Evolutionary conservation across 306 rosid genomes (phyloP).

Genomic region (Clitoria ternatea): DNA sequence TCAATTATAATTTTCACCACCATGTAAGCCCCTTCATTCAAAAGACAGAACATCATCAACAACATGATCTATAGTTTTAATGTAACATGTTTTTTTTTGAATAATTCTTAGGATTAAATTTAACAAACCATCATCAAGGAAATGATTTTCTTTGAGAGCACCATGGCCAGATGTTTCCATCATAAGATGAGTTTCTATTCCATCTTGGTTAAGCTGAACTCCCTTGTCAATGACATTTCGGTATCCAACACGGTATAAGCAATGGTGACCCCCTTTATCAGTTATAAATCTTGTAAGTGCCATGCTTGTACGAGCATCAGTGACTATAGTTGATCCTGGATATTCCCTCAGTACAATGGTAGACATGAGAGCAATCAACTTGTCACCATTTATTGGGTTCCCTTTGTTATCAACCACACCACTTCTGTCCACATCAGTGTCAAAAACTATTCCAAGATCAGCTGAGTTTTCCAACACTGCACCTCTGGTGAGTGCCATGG

Average conservation of each 20-base stretch:
- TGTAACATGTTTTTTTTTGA: not conserved
- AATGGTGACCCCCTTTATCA: constrained; percentile 69
- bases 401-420: constrained; percentile 75
- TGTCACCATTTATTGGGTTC: constrained; percentile 78
- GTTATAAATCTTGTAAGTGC: constrained; percentile 65
- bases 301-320: constrained; percentile 83
- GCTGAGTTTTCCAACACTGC: constrained; percentile 62
- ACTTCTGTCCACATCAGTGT: constrained; percentile 86
- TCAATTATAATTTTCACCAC: constrained; percentile 83
- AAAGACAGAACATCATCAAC: not conserved
- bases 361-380: constrained; percentile 79
- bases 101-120: no score
- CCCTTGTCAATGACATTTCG: constrained; percentile 87
- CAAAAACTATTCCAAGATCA: constrained; percentile 83
- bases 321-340: constrained; percentile 74
- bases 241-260: constrained; percentile 81
- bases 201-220: constrained; percentile 58
- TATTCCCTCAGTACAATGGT: constrained; percentile 68
- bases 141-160: constrained; percentile 83
- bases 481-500: constrained; percentile 80
- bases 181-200: constrained; percentile 78
- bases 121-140: constrained; percentile 83
- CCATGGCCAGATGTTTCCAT: constrained; percentile 97
- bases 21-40: constrained; percentile 65
- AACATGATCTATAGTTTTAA: not conserved